These are phyloP conservation scores for Clathrus columnatus DNA, from an alignment of 768 basidiomycete species.

Conservation along the genomic window DNA sequence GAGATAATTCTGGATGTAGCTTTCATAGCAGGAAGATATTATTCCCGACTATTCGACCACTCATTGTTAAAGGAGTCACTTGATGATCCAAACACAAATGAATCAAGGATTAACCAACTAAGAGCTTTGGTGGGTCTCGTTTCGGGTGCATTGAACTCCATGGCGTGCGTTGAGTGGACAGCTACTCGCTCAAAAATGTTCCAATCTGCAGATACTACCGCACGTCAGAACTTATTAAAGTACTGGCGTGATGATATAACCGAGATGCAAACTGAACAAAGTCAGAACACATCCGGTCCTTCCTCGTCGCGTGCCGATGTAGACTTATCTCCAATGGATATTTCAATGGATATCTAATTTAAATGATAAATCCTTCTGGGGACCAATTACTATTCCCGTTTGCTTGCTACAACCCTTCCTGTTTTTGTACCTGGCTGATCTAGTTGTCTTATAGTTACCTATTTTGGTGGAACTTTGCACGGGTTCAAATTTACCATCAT, in stretches of 20 bases:
- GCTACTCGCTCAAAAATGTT: slow-evolving; percentile 1
- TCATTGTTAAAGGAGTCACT: slow-evolving; percentile 37
- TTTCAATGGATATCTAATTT: no score
- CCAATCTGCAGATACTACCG: slow-evolving; percentile 1
- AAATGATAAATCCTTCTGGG: no score
- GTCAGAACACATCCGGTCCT: background rate
- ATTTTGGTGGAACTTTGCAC: no score
- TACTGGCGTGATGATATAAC: slow-evolving; percentile 3
- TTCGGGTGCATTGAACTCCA: slow-evolving; percentile 5
- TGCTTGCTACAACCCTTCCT: no score
- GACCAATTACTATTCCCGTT: no score
- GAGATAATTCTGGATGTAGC: slow-evolving; percentile 64
- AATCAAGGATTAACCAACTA: background rate
- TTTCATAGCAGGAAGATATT: slow-evolving; percentile 73
- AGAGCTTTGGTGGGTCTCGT: slow-evolving; percentile 4
- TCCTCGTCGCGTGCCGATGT: no score
- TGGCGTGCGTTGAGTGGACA: slow-evolving; percentile 7
- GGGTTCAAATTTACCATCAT: no score
- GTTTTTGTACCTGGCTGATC: no score
- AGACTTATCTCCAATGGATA: no score
- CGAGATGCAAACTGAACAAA: background rate
- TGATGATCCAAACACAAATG: slow-evolving; percentile 1
- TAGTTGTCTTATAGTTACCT: no score
- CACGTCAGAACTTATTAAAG: slow-evolving; percentile 1
- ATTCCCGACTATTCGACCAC: slow-evolving; percentile 60